A percentile compares a stretch with the other conserved stretches of the same genome.
Conservation (phyloP, 495 filamentous ascomycete species). For the Pseudomonodictys pantanalensis region DNA sequence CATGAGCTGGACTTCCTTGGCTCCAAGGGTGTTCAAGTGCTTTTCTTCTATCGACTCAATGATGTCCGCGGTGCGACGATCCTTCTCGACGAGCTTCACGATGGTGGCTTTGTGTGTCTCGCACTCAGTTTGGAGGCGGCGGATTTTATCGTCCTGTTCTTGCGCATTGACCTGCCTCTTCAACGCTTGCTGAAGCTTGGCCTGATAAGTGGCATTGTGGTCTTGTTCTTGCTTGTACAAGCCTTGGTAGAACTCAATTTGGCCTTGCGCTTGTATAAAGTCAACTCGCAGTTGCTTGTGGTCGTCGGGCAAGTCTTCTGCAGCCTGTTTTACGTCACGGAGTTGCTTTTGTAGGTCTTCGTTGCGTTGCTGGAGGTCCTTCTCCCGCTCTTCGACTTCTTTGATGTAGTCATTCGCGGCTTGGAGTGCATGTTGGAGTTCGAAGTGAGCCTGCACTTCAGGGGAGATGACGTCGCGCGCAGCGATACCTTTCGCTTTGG, state of each 20-base stretch:
- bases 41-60: neutral
- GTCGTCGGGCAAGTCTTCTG: conserved; percentile 1
- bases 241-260: conserved; percentile 1
- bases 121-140: neutral
- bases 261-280: neutral
- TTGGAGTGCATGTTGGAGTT: neutral
- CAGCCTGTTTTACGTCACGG: conserved; percentile 1
- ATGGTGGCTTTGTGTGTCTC: neutral
- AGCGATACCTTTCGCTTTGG: neutral
- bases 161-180: neutral
- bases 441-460: conserved; percentile 11
- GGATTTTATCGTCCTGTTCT: neutral
- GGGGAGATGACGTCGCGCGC: neutral
- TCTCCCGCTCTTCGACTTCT: conserved; percentile 7
- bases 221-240: neutral
- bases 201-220: neutral
- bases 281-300: neutral
- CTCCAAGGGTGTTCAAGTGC: neutral
- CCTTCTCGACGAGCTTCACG: conserved; percentile 4
- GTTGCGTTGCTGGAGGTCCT: neutral
- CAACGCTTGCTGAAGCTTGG: neutral
- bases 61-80: neutral
- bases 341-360: neutral
- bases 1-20: neutral
- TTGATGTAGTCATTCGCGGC: conserved; percentile 2